Conservation (phyloP, 2,329 filamentous ascomycete species). For the Elsinoe australis region DNA sequence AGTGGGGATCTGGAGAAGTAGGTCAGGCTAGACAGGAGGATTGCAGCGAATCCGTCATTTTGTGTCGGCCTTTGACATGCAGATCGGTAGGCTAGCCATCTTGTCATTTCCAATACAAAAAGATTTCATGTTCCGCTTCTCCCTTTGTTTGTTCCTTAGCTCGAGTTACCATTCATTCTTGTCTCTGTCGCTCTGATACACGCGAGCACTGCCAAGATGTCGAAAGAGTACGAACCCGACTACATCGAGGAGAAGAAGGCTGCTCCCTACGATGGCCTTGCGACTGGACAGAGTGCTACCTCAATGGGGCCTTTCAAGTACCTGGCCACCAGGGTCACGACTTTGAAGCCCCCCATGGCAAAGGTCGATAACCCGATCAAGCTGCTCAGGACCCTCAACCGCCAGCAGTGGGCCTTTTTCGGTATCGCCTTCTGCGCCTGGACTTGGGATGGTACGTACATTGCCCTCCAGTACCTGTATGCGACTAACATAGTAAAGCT, state of each 20-base stretch:
- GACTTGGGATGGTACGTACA: conserved; percentile 30
- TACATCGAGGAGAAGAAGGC: conserved; percentile 11
- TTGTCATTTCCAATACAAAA: background rate
- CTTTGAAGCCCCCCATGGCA: conserved; percentile 50
- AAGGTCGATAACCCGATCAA: conserved; percentile 43
- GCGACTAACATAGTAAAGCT: too few relatives aligned
- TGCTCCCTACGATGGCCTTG: conserved; percentile 11
- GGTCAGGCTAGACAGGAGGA: background rate
- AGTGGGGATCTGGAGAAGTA: conserved; percentile 9
- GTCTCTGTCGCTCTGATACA: background rate
- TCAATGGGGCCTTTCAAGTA: conserved; percentile 41
- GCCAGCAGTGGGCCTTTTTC: conserved; percentile 52
- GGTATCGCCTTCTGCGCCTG: conserved; percentile 22
- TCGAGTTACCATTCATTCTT: background rate
- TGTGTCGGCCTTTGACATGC: conserved; percentile 3
- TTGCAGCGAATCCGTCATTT: background rate
- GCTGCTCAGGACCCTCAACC: conserved; percentile 42
- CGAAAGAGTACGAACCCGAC: conserved; percentile 5
- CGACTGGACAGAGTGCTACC: conserved; percentile 20
- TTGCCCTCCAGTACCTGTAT: too few relatives aligned
- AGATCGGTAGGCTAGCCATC: background rate
- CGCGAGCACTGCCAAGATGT: background rate
- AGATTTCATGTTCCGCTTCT: background rate
- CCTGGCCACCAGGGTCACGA: conserved; percentile 45
- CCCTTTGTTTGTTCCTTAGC: background rate